A percentile compares a stretch with the other conserved stretches of the same genome.
phyloP scores from a whole-genome alignment of 1,284 basidiomycete genomes.

The Apiotrichum brassicae region DNA sequence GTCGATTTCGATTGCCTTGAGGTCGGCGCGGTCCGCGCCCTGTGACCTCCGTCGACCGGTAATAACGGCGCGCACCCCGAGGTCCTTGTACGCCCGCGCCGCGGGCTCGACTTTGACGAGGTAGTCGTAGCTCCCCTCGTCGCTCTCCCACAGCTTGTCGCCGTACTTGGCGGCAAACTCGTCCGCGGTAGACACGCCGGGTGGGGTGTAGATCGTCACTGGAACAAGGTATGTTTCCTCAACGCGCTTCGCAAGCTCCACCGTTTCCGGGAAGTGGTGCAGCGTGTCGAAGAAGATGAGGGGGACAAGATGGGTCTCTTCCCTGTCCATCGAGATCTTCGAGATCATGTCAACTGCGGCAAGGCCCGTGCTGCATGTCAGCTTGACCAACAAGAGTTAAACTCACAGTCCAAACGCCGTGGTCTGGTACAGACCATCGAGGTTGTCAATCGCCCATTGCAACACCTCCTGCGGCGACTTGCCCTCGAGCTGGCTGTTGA shows the following conservation, averaged over 20 bases:
- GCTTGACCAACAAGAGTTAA: not conserved
- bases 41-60: slow-evolving; percentile 90
- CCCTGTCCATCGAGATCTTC: slow-evolving; percentile 54
- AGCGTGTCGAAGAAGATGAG: slow-evolving; percentile 90
- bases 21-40: slow-evolving; percentile 73
- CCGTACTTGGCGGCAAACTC: slow-evolving; percentile 83
- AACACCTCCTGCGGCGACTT: slow-evolving; percentile 76
- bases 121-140: slow-evolving; percentile 87
- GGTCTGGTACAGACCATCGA: slow-evolving; percentile 72
- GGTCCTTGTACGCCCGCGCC: slow-evolving; percentile 73
- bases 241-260: slow-evolving; percentile 75
- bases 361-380: slow-evolving; percentile 59
- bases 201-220: slow-evolving; percentile 74
- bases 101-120: slow-evolving; percentile 95
- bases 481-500: slow-evolving; percentile 66
- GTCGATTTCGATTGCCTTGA: slow-evolving; percentile 87
- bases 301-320: slow-evolving; percentile 48
- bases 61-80: slow-evolving; percentile 81
- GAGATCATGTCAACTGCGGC: slow-evolving; percentile 88
- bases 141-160: slow-evolving; percentile 75
- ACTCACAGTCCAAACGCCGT: slow-evolving; percentile 78
- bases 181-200: slow-evolving; percentile 59
- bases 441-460: slow-evolving; percentile 68
- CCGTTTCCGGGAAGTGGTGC: slow-evolving; percentile 92
- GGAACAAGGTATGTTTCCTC: slow-evolving; percentile 66